These are phyloP conservation scores for Auricularia sp. DNA, from an alignment of 768 basidiomycete species.

Conservation along the genomic window DNA sequence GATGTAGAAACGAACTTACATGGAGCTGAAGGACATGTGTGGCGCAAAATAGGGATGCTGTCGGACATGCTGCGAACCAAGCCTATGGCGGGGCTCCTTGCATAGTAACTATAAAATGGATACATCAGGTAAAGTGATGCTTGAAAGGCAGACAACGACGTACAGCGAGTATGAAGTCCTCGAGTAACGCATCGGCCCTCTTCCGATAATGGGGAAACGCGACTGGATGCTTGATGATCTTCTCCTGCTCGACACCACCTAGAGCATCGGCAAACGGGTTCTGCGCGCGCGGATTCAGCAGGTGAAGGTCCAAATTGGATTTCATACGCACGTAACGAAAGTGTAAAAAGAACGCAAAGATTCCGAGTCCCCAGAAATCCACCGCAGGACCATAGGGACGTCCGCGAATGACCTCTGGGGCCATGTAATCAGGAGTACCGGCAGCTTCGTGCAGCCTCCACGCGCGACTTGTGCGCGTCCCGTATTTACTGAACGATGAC, in stretches of 20 bases:
- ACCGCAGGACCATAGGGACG: not conserved
- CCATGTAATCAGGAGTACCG: constrained; percentile 2
- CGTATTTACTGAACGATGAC: not conserved
- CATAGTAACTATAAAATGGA: not conserved
- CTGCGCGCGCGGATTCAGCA: not conserved
- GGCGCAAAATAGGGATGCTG: not conserved
- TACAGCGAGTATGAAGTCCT: not conserved
- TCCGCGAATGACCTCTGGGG: constrained; percentile 1
- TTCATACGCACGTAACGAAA: not conserved
- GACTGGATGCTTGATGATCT: not conserved
- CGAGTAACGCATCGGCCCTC: not conserved
- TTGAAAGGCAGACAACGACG: not conserved
- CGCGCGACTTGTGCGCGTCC: not conserved
- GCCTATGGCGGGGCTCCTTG: not conserved
- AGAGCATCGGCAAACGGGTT: not conserved
- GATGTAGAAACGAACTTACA: too few relatives aligned
- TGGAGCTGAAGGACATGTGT: too few relatives aligned
- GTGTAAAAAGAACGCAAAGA: not conserved
- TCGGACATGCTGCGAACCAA: not conserved
- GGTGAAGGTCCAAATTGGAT: not conserved
- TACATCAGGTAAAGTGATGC: not conserved
- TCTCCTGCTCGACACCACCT: not conserved
- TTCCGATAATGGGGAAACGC: not conserved
- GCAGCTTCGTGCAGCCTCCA: not conserved
- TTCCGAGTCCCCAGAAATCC: constrained; percentile 1